Conservation (phyloP, 208 protist species). For the Trypanosoma avium region DNA sequence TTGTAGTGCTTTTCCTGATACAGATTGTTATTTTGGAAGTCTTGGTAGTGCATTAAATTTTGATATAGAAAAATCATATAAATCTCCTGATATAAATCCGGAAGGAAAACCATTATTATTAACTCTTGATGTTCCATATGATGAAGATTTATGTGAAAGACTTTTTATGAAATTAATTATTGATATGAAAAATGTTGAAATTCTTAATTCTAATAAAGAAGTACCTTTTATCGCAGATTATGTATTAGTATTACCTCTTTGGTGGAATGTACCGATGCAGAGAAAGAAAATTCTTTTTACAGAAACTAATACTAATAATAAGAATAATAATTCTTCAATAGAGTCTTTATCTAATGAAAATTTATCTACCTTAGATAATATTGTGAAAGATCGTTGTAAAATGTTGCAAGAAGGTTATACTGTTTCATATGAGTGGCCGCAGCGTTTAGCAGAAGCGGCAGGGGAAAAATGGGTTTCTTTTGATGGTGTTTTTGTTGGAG, state of each 20-base stretch:
- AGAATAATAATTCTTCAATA: neutral
- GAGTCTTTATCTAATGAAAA: slow-evolving; percentile 9
- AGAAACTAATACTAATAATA: slow-evolving; percentile 4
- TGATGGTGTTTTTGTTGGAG: slow-evolving; percentile 77
- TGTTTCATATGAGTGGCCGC: slow-evolving; percentile 65
- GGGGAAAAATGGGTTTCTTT: slow-evolving; percentile 66
- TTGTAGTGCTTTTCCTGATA: slow-evolving; percentile 87
- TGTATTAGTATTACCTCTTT: slow-evolving; percentile 81
- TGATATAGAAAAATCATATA: slow-evolving; percentile 39
- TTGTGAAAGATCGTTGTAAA: slow-evolving; percentile 46
- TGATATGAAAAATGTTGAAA: slow-evolving; percentile 46
- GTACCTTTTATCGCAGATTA: slow-evolving; percentile 55
- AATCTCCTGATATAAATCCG: slow-evolving; percentile 36
- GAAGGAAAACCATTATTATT: slow-evolving; percentile 57
- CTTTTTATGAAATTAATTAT: slow-evolving; percentile 76
- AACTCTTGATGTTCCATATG: slow-evolving; percentile 87
- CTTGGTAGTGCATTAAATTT: slow-evolving; percentile 81
- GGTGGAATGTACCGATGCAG: slow-evolving; percentile 76
- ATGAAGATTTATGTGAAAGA: slow-evolving; percentile 86
- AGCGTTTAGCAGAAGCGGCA: slow-evolving; percentile 42
- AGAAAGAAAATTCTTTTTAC: slow-evolving; percentile 69
- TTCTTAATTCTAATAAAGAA: no score
- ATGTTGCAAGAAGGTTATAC: slow-evolving; percentile 60
- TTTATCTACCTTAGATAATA: slow-evolving; percentile 3
- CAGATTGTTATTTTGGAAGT: slow-evolving; percentile 84